These are phyloP conservation scores for Skeletonema menzelii DNA, from an alignment of 108 stramenopile genomes.

Conservation along the genomic window DNA sequence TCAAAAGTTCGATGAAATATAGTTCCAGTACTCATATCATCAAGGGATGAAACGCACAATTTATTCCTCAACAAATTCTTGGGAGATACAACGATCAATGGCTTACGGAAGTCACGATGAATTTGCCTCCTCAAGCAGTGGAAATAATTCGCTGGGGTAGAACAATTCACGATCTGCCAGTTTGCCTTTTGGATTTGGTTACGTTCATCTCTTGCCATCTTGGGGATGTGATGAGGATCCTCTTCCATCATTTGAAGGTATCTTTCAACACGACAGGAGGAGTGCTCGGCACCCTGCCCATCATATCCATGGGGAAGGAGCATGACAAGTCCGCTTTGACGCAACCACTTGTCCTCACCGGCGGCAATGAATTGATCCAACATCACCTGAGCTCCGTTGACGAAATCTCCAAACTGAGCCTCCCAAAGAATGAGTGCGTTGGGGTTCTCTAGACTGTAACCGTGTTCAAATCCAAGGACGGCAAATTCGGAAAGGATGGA, in stretches of 20 bases:
- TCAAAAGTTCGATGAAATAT: constrained; percentile 84
- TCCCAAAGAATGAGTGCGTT: constrained; percentile 97
- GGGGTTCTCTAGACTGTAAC: constrained; percentile 97
- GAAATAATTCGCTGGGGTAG: constrained; percentile 99
- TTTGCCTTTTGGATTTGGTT: constrained; percentile 96
- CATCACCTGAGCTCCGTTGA: constrained; percentile 98
- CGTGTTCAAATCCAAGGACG: constrained; percentile 98
- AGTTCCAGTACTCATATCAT: constrained; percentile 94
- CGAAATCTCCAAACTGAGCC: constrained; percentile 99
- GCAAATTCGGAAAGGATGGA: constrained; percentile 96
- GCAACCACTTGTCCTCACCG: constrained; percentile 99
- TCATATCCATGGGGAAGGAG: constrained; percentile 98
- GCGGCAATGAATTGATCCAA: constrained; percentile 98
- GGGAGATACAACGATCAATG: constrained; percentile 94
- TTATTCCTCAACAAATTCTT: constrained; percentile 96
- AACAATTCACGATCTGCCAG: constrained; percentile 98
- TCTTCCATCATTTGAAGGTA: constrained; percentile 97
- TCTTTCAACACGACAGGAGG: constrained; percentile 96
- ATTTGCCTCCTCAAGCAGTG: constrained; percentile 98
- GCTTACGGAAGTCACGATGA: constrained; percentile 99
- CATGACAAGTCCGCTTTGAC: constrained; percentile 95
- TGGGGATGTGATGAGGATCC: constrained; percentile 94
- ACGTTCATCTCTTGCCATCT: constrained; percentile 84
- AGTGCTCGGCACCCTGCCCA: constrained; percentile 99
- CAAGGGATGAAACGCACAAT: constrained; percentile 81